Conservation (phyloP, 2,329 filamentous ascomycete species). For the Botrytis medusae region DNA sequence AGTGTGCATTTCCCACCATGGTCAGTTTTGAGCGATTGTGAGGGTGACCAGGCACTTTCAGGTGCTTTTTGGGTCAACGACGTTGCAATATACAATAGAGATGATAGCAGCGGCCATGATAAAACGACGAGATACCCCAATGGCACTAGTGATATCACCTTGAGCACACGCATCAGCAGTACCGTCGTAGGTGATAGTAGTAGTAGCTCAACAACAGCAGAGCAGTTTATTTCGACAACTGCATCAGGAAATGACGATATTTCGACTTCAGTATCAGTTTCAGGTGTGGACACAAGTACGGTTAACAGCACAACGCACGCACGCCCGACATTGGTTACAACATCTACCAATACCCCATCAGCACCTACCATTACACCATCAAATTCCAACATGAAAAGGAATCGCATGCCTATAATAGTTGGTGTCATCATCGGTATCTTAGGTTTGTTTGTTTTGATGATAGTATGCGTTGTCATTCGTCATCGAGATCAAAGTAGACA, state of each 20-base stretch:
- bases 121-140: slow-evolving; percentile 1
- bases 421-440: background rate
- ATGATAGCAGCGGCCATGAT: background rate
- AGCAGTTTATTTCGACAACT: background rate
- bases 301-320: background rate
- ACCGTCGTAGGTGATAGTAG: background rate
- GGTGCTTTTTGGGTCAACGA: slow-evolving; percentile 21
- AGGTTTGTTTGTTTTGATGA: background rate
- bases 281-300: background rate
- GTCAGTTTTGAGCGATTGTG: slow-evolving; percentile 3
- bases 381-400: background rate
- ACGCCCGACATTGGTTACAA: background rate
- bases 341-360: background rate
- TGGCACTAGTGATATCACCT: background rate
- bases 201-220: background rate
- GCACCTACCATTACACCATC: background rate
- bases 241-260: background rate
- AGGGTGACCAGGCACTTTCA: background rate
- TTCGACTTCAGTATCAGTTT: background rate
- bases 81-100: background rate
- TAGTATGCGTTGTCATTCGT: background rate
- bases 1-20: slow-evolving; percentile 18
- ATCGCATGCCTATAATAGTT: background rate
- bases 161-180: background rate
- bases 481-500: background rate